Percentiles rank a stretch among this genome's conserved stretches.
These are phyloP conservation scores for Colletotrichum salicis DNA, from an alignment of 2,329 filamentous ascomycete species.

Conservation along the genomic window DNA sequence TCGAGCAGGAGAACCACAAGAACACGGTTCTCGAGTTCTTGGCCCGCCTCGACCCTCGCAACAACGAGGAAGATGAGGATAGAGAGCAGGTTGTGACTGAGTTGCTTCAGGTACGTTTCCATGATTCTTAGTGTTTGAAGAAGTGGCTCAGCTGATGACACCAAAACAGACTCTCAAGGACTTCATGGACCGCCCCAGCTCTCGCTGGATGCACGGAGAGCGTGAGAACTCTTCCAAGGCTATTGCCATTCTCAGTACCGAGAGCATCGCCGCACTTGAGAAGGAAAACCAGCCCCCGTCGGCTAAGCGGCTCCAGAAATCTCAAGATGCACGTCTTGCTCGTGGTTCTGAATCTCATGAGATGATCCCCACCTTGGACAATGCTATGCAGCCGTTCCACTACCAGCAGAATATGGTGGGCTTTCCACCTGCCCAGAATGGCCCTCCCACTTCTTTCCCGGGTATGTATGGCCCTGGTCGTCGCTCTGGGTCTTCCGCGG, in stretches of 20 bases:
- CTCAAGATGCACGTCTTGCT: background rate
- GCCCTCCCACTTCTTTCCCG: slow-evolving; percentile 13
- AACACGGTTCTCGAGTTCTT: slow-evolving; percentile 32
- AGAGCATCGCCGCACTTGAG: slow-evolving; percentile 32
- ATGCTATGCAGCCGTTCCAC: slow-evolving; percentile 25
- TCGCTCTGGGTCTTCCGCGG: slow-evolving; percentile 21
- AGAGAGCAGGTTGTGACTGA: slow-evolving; percentile 42
- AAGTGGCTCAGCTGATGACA: background rate
- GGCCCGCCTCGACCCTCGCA: slow-evolving; percentile 27
- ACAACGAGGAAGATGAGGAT: slow-evolving; percentile 31
- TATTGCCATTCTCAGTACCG: slow-evolving; percentile 19
- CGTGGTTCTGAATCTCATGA: background rate
- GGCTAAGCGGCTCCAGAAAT: background rate
- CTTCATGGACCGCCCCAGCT: slow-evolving; percentile 18
- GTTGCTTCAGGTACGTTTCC: slow-evolving; percentile 23
- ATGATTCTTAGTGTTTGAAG: background rate
- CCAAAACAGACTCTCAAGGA: slow-evolving; percentile 21
- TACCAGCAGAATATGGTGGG: slow-evolving; percentile 11
- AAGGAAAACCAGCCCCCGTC: slow-evolving; percentile 13
- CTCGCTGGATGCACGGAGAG: slow-evolving; percentile 26
- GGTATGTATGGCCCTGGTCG: slow-evolving; percentile 17
- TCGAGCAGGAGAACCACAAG: slow-evolving; percentile 34
- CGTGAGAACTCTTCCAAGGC: slow-evolving; percentile 11
- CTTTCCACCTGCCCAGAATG: slow-evolving; percentile 6
- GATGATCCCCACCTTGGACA: slow-evolving; percentile 8